Percentiles rank a stretch among this genome's conserved stretches.
phyloP scores from a whole-genome alignment of 192 early-diverging fungal genomes.

The Rhizoclosmatium sp. region DNA sequence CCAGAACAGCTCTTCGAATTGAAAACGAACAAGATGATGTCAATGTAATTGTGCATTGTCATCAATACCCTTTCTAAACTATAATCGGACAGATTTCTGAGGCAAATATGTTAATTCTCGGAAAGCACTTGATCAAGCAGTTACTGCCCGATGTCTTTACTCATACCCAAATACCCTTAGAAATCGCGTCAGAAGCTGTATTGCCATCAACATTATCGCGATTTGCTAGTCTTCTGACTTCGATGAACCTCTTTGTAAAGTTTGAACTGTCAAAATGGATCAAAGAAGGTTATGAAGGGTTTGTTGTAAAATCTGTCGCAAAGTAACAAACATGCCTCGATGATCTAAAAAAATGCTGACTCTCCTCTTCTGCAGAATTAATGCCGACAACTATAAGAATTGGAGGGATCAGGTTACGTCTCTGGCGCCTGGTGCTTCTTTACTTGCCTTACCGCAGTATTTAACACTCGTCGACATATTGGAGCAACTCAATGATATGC shows the following conservation, averaged over 20 bases:
- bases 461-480: neutral
- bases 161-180: neutral
- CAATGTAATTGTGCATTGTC: neutral
- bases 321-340: neutral
- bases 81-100: neutral
- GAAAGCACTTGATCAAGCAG: neutral
- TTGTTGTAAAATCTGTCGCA: slow-evolving; percentile 29
- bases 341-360: too few relatives aligned
- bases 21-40: slow-evolving; percentile 13
- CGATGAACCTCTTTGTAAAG: slow-evolving; percentile 1
- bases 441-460: slow-evolving; percentile 9
- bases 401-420: slow-evolving; percentile 32
- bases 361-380: slow-evolving; percentile 11
- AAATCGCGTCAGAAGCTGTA: neutral
- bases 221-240: neutral
- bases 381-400: slow-evolving; percentile 11
- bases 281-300: slow-evolving; percentile 1
- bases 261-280: slow-evolving; percentile 19
- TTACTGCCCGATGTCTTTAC: slow-evolving; percentile 15
- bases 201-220: neutral
- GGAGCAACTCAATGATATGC: neutral
- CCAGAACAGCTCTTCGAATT: slow-evolving; percentile 1
- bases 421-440: slow-evolving; percentile 13
- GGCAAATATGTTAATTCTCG: neutral
- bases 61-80: neutral